Conservation (phyloP, 1,284 basidiomycete species). For the Hypsizygus ulmarius region DNA sequence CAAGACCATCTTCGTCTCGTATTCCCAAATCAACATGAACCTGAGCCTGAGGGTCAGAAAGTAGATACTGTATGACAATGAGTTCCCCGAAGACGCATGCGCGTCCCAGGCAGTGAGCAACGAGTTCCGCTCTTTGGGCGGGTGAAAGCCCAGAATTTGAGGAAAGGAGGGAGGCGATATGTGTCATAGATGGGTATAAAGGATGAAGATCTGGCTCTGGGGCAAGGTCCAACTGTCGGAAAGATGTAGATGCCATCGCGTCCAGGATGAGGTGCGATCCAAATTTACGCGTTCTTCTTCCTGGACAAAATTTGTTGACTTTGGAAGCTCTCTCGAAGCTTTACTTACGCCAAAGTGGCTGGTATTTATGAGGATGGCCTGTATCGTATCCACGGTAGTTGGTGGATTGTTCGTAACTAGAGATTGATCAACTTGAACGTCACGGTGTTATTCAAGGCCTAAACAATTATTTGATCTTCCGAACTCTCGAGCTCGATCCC, state of each 20-base stretch:
- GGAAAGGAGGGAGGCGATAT: constrained; percentile 61
- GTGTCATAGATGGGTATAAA: constrained; percentile 65
- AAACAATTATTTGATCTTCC: constrained; percentile 7
- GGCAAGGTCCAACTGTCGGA: constrained; percentile 44
- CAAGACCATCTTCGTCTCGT: constrained; percentile 82
- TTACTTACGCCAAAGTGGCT: no score
- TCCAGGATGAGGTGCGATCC: not conserved
- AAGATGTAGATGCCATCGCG: constrained; percentile 8
- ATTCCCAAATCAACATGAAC: constrained; percentile 62
- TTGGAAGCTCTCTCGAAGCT: not conserved
- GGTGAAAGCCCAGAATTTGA: constrained; percentile 65
- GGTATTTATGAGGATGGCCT: no score
- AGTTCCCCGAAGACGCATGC: constrained; percentile 77
- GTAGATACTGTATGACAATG: constrained; percentile 65
- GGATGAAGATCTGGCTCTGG: constrained; percentile 77
- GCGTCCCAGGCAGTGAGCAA: constrained; percentile 68
- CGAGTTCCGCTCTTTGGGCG: constrained; percentile 62
- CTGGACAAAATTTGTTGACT: no score
- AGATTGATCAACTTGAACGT: not conserved
- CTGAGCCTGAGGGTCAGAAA: constrained; percentile 69
- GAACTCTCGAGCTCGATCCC: no score
- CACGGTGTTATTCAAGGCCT: not conserved
- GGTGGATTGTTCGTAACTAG: no score
- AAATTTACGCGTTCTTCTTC: no score
- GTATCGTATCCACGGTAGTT: no score